Evolutionary conservation across 192 early-diverging fungal species (phyloP).

Genomic region (Umbelopsis ramanniana): DNA sequence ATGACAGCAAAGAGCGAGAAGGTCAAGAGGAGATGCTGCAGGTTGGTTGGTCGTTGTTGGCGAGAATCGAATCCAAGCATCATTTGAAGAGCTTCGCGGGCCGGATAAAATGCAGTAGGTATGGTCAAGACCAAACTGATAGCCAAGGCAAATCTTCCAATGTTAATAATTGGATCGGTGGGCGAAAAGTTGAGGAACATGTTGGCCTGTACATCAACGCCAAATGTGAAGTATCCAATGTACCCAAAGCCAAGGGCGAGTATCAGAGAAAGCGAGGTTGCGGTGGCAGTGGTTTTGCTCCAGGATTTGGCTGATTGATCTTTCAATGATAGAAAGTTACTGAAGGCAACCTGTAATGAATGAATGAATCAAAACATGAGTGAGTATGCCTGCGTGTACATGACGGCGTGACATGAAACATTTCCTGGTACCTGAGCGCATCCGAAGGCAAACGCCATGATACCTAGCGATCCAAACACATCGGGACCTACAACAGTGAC

Average conservation of each 20-base stretch:
- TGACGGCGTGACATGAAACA: too few relatives aligned
- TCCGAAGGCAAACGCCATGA: constrained; percentile 73
- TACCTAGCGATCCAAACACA: constrained; percentile 64
- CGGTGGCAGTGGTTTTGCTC: constrained; percentile 52
- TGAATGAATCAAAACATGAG: neutral
- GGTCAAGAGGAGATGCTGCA: constrained; percentile 47
- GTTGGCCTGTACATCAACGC: constrained; percentile 62
- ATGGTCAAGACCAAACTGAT: constrained; percentile 67
- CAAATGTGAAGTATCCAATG: constrained; percentile 67
- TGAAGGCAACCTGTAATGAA: constrained; percentile 45
- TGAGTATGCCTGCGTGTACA: too few relatives aligned
- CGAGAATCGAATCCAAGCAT: constrained; percentile 49
- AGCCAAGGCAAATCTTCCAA: constrained; percentile 62
- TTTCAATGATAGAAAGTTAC: constrained; percentile 56
- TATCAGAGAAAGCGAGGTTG: constrained; percentile 50
- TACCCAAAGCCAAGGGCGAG: constrained; percentile 67
- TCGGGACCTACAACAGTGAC: constrained; percentile 59
- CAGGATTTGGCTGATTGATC: constrained; percentile 54
- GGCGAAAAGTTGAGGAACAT: constrained; percentile 67
- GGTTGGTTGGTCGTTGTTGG: constrained; percentile 29
- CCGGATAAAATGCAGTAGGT: constrained; percentile 53
- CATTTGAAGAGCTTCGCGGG: constrained; percentile 53
- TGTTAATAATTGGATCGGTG: constrained; percentile 61
- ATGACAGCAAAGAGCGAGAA: constrained; percentile 42
- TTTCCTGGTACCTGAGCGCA: constrained; percentile 53